Conservation (phyloP, 208 protist species). For the Leishmania tarentolae region DNA sequence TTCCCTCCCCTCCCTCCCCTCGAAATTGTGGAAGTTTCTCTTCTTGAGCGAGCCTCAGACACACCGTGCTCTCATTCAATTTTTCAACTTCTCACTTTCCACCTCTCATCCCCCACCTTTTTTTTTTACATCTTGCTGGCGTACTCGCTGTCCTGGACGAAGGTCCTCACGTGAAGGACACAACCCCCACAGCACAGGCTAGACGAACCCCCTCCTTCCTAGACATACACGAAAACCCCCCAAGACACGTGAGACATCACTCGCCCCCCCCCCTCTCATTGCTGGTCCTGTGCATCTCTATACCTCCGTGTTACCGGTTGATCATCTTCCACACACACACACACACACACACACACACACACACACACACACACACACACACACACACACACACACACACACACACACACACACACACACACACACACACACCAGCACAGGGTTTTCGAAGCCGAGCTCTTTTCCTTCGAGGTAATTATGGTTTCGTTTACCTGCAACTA, state of each 20-base stretch:
- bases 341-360: not conserved
- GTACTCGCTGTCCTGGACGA: not conserved
- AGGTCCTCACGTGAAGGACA: not conserved
- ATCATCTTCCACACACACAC: not conserved
- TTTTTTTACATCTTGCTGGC: not conserved
- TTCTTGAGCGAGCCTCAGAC: not conserved
- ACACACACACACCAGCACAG: not conserved
- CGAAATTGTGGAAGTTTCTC: not conserved
- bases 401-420: not conserved
- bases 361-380: not conserved
- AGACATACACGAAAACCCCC: not conserved
- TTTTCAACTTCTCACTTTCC: not conserved
- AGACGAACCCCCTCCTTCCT: not conserved
- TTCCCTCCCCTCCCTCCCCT: not conserved
- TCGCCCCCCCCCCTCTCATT: not conserved
- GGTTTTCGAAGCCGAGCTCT: not conserved
- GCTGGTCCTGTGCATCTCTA: not conserved
- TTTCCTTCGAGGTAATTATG: slow-evolving; percentile 41
- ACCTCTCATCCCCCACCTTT: not conserved
- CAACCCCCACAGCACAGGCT: not conserved
- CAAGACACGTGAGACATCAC: not conserved
- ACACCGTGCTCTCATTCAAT: not conserved
- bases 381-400: not conserved
- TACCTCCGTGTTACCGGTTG: not conserved
- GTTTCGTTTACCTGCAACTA: slow-evolving; percentile 87